Percentiles rank a stretch among this genome's conserved stretches.
These are phyloP conservation scores for Lactarius trivialis DNA, from an alignment of 768 basidiomycete species.

Conservation along the genomic window DNA sequence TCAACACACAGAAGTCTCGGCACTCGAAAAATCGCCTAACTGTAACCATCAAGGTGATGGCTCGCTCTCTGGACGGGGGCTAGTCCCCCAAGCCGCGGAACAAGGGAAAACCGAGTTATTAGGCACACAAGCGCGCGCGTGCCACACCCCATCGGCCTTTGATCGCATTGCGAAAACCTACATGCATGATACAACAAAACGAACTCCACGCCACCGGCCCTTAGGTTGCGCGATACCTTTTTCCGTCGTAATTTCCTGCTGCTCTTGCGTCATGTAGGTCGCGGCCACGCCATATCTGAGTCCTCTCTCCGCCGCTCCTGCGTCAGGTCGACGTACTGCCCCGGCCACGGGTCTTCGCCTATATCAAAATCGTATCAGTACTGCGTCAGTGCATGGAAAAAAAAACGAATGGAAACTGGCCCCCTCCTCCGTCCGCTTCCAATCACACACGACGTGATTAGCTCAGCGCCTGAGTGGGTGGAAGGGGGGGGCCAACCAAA, in stretches of 20 bases:
- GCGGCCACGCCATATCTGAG: constrained; percentile 63
- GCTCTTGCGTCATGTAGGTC: constrained; percentile 42
- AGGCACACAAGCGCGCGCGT: constrained; percentile 11
- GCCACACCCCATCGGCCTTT: not conserved
- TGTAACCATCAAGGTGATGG: too few relatives aligned
- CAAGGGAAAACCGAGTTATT: not conserved
- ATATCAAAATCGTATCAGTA: too few relatives aligned
- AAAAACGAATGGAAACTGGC: not conserved
- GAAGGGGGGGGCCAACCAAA: constrained; percentile 3
- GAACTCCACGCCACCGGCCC: not conserved
- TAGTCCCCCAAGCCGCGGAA: constrained; percentile 8
- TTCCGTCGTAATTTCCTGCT: not conserved
- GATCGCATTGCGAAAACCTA: constrained; percentile 11
- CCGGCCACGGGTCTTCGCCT: constrained; percentile 68
- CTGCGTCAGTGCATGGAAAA: constrained; percentile 12
- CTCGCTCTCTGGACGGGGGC: not conserved
- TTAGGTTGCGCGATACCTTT: not conserved
- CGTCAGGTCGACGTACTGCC: constrained; percentile 71
- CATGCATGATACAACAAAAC: not conserved
- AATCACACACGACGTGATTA: not conserved
- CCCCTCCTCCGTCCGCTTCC: not conserved
- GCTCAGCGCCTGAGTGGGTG: not conserved
- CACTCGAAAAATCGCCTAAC: not conserved
- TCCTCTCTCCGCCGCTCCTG: constrained; percentile 47
- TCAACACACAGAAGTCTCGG: not conserved